Percentiles rank a stretch among this genome's conserved stretches.
Conservation (phyloP, 1,139 yeast species). For the Geotrichum cucujoidarum region DNA sequence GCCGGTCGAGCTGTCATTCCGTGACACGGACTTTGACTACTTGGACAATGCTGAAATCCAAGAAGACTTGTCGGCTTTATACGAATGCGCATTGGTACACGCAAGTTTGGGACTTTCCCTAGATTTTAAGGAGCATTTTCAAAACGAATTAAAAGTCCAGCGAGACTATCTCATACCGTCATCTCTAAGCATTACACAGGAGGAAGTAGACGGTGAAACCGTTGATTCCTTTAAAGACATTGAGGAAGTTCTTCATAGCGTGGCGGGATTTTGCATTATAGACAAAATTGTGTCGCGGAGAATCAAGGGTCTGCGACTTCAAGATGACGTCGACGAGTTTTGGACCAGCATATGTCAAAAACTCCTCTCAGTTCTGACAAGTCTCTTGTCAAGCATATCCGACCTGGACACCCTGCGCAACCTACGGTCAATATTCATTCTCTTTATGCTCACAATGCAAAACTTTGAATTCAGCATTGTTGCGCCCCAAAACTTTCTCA, state of each 20-base stretch:
- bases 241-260: slow-evolving; percentile 44
- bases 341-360: slow-evolving; percentile 61
- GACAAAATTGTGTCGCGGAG: slow-evolving; percentile 64
- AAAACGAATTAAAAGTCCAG: slow-evolving; percentile 69
- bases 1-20: slow-evolving; percentile 71
- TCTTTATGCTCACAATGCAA: slow-evolving; percentile 73
- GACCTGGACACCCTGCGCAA: slow-evolving; percentile 41
- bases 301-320: slow-evolving; percentile 41
- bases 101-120: slow-evolving; percentile 64
- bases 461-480: slow-evolving; percentile 58
- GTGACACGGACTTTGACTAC: slow-evolving; percentile 48
- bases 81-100: slow-evolving; percentile 79
- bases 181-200: slow-evolving; percentile 19
- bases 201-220: slow-evolving; percentile 17
- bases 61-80: slow-evolving; percentile 62
- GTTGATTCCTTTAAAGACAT: slow-evolving; percentile 25
- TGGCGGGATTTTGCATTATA: slow-evolving; percentile 72
- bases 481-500: slow-evolving; percentile 58
- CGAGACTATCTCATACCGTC: slow-evolving; percentile 68
- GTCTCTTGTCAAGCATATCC: slow-evolving; percentile 27
- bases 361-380: slow-evolving; percentile 31
- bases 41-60: slow-evolving; percentile 42
- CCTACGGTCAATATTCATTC: slow-evolving; percentile 59
- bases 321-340: slow-evolving; percentile 56
- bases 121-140: slow-evolving; percentile 55